phyloP scores from a whole-genome alignment of 202 grass and related monocot genomes.

The Eragrostis tef region DNA sequence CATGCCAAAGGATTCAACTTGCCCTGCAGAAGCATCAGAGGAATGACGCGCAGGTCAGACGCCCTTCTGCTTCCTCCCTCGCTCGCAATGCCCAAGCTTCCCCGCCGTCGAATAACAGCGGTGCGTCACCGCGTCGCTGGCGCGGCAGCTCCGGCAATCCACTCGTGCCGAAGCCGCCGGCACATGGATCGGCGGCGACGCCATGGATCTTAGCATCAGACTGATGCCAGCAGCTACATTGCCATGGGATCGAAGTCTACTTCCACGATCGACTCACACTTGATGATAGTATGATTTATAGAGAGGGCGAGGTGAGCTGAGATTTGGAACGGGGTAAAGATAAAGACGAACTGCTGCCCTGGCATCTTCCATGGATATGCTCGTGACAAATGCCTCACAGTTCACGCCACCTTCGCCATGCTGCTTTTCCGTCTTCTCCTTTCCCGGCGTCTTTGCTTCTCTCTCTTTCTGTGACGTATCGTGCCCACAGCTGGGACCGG shows the following conservation, averaged over 20 bases:
- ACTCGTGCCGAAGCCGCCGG: not conserved
- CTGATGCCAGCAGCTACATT: not conserved
- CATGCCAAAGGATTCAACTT: constrained; percentile 53
- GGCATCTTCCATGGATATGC: constrained; percentile 60
- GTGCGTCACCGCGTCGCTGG: no score
- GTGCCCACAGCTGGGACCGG: not conserved
- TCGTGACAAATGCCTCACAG: constrained; percentile 41
- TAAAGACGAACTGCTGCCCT: not conserved
- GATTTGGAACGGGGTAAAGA: not conserved
- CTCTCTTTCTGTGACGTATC: not conserved
- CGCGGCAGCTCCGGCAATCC: not conserved
- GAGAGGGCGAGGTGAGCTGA: not conserved
- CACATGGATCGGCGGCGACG: not conserved
- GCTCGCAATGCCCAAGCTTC: not conserved
- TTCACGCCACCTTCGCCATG: constrained; percentile 19
- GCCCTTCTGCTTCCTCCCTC: not conserved
- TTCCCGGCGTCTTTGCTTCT: not conserved
- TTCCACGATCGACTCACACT: not conserved
- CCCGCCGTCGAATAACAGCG: not conserved
- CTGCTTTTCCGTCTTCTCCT: not conserved
- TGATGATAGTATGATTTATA: not conserved
- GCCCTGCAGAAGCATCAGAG: constrained; percentile 45
- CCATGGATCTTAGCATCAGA: not conserved
- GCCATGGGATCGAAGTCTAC: not conserved
- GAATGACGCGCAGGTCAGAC: no score